A percentile compares a stretch with the other conserved stretches of the same genome.
Evolutionary conservation across 2,329 filamentous ascomycete species (phyloP).

Genomic region (Geosmithia flava): DNA sequence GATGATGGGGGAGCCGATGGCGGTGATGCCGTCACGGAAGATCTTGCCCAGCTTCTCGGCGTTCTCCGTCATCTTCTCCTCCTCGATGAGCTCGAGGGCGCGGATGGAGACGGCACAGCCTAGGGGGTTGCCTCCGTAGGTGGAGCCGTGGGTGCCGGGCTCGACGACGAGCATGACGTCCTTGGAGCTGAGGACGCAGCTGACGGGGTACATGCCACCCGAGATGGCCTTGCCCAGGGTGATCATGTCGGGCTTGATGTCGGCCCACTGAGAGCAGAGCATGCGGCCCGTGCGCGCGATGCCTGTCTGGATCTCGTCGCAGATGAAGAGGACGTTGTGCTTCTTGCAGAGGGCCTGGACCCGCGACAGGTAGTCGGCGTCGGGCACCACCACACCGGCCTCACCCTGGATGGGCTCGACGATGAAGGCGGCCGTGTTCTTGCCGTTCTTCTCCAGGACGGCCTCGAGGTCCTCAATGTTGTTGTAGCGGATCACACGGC

Average conservation of each 20-base stretch:
- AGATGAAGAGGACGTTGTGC: slow-evolving; percentile 92
- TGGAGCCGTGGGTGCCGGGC: slow-evolving; percentile 92
- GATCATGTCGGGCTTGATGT: slow-evolving; percentile 89
- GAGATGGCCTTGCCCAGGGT: slow-evolving; percentile 96
- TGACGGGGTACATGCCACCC: slow-evolving; percentile 98
- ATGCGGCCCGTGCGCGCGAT: slow-evolving; percentile 91
- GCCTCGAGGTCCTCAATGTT: slow-evolving; percentile 69
- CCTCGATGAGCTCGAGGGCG: slow-evolving; percentile 84
- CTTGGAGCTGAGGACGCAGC: slow-evolving; percentile 74
- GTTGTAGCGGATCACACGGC: slow-evolving; percentile 72
- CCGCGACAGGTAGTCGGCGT: slow-evolving; percentile 72
- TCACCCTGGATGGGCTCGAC: slow-evolving; percentile 97
- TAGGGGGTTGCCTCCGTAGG: slow-evolving; percentile 95
- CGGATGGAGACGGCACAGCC: slow-evolving; percentile 93
- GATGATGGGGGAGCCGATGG: slow-evolving; percentile 71
- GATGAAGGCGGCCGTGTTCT: slow-evolving; percentile 82
- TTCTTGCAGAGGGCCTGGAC: slow-evolving; percentile 82
- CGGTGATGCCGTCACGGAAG: slow-evolving; percentile 67
- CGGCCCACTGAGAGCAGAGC: slow-evolving; percentile 88
- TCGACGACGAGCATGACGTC: slow-evolving; percentile 94
- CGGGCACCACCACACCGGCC: slow-evolving; percentile 90
- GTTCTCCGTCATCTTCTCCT: slow-evolving; percentile 76
- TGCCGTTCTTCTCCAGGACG: slow-evolving; percentile 67
- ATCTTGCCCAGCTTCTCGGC: slow-evolving; percentile 70
- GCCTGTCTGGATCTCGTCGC: slow-evolving; percentile 96